Conservation (phyloP, 768 basidiomycete species). For the Psilocybe cubensis region DNA sequence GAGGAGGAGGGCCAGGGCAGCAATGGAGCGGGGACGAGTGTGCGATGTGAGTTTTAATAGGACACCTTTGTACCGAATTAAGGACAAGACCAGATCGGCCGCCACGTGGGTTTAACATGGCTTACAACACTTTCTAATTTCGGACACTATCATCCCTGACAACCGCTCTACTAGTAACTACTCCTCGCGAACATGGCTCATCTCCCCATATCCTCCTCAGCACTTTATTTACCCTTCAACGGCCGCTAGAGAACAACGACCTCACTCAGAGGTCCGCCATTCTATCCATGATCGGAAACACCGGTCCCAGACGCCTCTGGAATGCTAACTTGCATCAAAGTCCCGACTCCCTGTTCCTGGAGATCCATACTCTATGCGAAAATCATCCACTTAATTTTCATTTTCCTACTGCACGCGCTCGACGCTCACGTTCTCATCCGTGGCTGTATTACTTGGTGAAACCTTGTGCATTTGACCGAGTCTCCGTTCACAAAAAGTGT, state of each 20-base stretch:
- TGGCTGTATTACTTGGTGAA: background rate
- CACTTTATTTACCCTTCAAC: too few species aligned
- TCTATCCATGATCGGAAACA: background rate
- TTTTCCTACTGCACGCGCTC: too few species aligned
- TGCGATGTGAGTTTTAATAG: conserved; percentile 26
- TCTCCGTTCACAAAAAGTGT: background rate
- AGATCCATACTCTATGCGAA: too few species aligned
- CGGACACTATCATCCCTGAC: conserved; percentile 19
- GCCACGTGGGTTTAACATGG: conserved; percentile 29
- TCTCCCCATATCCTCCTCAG: conserved; percentile 3
- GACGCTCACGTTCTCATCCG: too few species aligned
- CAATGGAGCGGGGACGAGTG: conserved; percentile 11
- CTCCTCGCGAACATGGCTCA: background rate
- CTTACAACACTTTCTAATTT: conserved; percentile 32
- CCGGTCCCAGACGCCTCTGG: background rate
- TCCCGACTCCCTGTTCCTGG: too few species aligned
- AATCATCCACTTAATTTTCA: too few species aligned
- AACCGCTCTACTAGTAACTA: conserved; percentile 2
- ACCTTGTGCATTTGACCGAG: background rate
- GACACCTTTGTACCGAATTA: conserved; percentile 26
- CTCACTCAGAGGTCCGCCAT: too few species aligned
- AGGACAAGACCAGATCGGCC: conserved; percentile 28
- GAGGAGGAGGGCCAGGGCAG: conserved; percentile 17
- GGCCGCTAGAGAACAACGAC: too few species aligned
- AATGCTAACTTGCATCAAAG: too few species aligned